Evolutionary conservation across 192 early-diverging fungal species (phyloP), one percentile per base, ranked within the genome.

Genomic region (Umbelopsis sp.): DNA sequence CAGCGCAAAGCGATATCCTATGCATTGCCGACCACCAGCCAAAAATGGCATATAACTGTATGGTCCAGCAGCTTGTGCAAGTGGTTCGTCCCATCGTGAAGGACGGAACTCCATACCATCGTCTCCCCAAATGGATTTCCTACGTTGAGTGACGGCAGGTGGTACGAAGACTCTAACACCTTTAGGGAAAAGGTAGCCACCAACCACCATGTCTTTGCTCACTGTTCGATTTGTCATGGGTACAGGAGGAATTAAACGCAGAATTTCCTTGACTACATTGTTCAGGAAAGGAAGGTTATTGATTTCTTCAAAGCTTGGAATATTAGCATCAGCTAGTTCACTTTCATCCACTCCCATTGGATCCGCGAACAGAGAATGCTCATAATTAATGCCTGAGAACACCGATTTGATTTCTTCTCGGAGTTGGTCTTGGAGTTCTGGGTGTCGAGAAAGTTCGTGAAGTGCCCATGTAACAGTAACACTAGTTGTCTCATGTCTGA

Each of bases 1-100:
- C 67, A 84, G 68, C 45, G 86, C 87, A 70, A 89, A 83, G 70
- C 78, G 80, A 54, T 82, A 77, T 17, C 87, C 87, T 29, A 89
- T 88, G 36, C 87, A 89, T 29, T 85, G 84, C 4, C 85, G 52
- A 21, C 79, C 77, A 25, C 87, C 87, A 3, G 82, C 79, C 38
- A 82, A 66, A 59, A 89, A 89, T 0, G 87, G 86, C 71, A 77
- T 74, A 43, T 81, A 81, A 45, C 69, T 62, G 69, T 84, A 76
- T 49, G 75, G 41, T 24, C 70, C 66, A 24, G 65, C 65, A 26
- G 53, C 44, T 2, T 72, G 74, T 65, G 80, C 51, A 2, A 65
- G 16, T 1, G 71, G 71, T 34, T 83, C 85, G 24, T 83, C 54
- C 86, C 86, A 89, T 62, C 87, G 74, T 52, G 75, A 77, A 17